Evolutionary conservation across 345 rosid species (phyloP).

Genomic region (Brassica carinata): DNA sequence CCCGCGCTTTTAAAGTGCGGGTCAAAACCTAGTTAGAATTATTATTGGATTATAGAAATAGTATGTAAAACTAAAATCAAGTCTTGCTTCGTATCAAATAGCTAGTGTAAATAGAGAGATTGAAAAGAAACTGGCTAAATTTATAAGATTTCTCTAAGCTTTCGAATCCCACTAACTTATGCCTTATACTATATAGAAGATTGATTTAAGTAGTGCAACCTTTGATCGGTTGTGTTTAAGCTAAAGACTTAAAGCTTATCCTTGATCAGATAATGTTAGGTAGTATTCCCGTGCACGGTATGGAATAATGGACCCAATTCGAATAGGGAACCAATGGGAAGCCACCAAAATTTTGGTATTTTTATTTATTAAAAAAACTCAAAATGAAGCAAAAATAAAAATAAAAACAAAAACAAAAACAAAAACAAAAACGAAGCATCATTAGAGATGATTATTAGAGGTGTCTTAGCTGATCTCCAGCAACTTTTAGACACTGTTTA

Average conservation of each 20-base stretch:
- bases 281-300: conserved; percentile 24
- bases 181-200: not conserved
- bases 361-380: too few species aligned
- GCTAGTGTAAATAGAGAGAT: not conserved
- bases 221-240: not conserved
- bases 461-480: not conserved
- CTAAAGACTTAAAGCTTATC: conserved; percentile 1
- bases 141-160: not conserved
- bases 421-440: too few species aligned
- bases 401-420: too few species aligned
- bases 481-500: not conserved
- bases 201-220: not conserved
- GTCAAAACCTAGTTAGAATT: too few species aligned
- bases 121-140: not conserved
- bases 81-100: not conserved
- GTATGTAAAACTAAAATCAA: not conserved
- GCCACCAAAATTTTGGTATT: conserved; percentile 9
- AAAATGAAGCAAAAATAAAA: too few species aligned
- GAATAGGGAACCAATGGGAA: conserved; percentile 17
- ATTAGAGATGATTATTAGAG: not conserved
- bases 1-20: too few species aligned
- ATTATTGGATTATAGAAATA: not conserved
- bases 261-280: conserved; percentile 2
- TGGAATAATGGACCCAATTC: conserved; percentile 21
- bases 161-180: not conserved